Base-by-base conservation (phyloP, 1,284 basidiomycete species). In the Apiotrichum laibachii region DNA sequence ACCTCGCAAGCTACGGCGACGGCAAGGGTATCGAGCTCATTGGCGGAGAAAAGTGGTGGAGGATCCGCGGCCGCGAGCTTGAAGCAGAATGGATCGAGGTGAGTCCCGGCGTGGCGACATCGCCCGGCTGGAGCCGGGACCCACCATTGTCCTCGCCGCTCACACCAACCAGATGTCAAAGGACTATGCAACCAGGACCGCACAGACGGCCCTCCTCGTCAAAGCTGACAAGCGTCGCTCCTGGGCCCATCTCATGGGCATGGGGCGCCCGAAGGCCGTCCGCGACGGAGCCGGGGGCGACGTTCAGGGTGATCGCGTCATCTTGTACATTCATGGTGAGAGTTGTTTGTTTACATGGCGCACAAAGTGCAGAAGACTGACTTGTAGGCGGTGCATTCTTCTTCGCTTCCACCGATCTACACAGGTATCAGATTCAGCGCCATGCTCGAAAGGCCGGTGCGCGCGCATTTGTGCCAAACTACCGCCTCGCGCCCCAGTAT, bases 11-110 rank as follows among this genome's bases (percentile, higher is more conserved):
- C 7, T 77, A 73, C 54, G 72, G 69, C 3, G 61, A 66, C 7
- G 69, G 70, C 15, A 65, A 67, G 1, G 75, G 75, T 2, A 50
- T 78, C 11, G 65, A 76, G 61, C 68, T 77, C 5, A 67, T 94
- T 1, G 94, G 93, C 13, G 94, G 93, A 2, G 85, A 86, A 9
- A 90, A 92, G 67, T 97, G 94, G 92, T 98, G 93, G 94, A 90
- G 89, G 74, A 85, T 92, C 11, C 85, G 90, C 49, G 87, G 88
- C 21, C 72, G 88, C 52, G 80, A 84, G 63, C 87, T 81, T n/a
- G 86, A 90, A 66, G 91, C 85, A 5, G 90, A 97, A 76, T 96
- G 93, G 93, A 86, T 96, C 48, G 87, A 80, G 71, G 77, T 78
- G 49, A 65, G 72, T 55, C 31, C 18, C 51, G 6, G 26, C 7